Evolutionary conservation across 108 stramenopile species (phyloP).

Genomic region (Pelagomonas calceolata): DNA sequence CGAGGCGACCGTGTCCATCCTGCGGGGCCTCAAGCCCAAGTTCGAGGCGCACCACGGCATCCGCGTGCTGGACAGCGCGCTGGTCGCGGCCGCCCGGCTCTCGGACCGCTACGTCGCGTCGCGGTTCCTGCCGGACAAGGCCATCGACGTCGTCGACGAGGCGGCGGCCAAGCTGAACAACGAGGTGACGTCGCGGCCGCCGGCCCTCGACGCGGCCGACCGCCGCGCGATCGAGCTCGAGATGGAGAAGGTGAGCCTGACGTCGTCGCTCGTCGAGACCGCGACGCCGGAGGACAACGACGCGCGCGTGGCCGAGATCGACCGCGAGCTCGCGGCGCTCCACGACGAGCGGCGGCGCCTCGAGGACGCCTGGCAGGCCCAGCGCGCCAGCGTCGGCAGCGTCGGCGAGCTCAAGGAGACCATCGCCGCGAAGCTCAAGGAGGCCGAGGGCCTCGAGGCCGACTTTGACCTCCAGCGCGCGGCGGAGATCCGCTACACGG

Average conservation of each 20-base stretch:
- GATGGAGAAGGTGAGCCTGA: constrained; percentile 39
- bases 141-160: constrained; percentile 92
- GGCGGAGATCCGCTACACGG: constrained; percentile 43
- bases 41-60: constrained; percentile 93
- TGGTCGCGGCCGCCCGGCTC: constrained; percentile 84
- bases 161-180: constrained; percentile 82
- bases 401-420: constrained; percentile 32
- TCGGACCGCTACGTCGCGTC: constrained; percentile 83
- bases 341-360: constrained; percentile 50
- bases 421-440: constrained; percentile 42
- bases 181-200: constrained; percentile 40
- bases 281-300: constrained; percentile 44
- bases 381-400: no score
- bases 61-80: constrained; percentile 71
- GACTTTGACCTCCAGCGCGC: constrained; percentile 39
- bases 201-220: constrained; percentile 31
- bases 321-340: constrained; percentile 49
- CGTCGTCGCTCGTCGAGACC: constrained; percentile 8
- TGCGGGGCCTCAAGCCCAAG: constrained; percentile 79
- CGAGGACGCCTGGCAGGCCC: no score
- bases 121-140: constrained; percentile 74
- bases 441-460: constrained; percentile 28
- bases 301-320: constrained; percentile 43
- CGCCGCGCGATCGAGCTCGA: constrained; percentile 29
- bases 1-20: constrained; percentile 81